Evolutionary conservation across 306 rosid species (phyloP), one percentile per base, ranked within the genome.

Genomic region (Vachellia collinsii): DNA sequence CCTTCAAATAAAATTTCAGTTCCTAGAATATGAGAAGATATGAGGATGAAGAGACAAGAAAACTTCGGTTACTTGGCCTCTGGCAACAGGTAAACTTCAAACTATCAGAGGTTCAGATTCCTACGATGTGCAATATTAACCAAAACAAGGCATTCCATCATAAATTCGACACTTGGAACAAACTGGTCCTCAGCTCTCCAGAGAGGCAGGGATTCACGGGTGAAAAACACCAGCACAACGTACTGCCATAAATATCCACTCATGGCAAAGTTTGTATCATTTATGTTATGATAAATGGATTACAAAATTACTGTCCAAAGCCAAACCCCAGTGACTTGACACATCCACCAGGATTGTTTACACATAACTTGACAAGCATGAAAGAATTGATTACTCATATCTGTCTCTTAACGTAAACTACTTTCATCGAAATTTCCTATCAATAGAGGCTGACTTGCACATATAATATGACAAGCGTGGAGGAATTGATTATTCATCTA

Each of bases 251-350:
- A 47, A 44, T 38, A 62, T 25, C 41, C 22, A 68, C 6, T 8
- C 50, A 37, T 11, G 63, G 70, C 8, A 66, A 61, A 70, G 4
- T 59, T 38, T 7, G 58, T 25, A 70, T 82, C 72, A 69, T 46
- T 76, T 47, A 77, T 86, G 69, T 39, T 14, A 47, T 38, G 77
- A 38, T 41, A 72, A 43, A 34, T 61, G 11, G 17, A 16, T 41
- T 67, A 80, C 85, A 48, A 80, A 83, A 48, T 59, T 58, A 76
- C 64, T 22, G 22, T 63, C 85, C 48, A 51, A 81, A 48, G 72
- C 51, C 65, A 48, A 19, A 56, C 14, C 7, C 76, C 23, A 54
- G 19, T 73, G 73, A 20, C 70, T 37, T 66, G 71, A 47, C 54
- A 73, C 67, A 34, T 65, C 65, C 61, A 62, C 37, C 41, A 38